A percentile compares a stretch with the other conserved stretches of the same genome.
Evolutionary conservation across 306 rosid species (phyloP).

Genomic region (Neltuma alba): DNA sequence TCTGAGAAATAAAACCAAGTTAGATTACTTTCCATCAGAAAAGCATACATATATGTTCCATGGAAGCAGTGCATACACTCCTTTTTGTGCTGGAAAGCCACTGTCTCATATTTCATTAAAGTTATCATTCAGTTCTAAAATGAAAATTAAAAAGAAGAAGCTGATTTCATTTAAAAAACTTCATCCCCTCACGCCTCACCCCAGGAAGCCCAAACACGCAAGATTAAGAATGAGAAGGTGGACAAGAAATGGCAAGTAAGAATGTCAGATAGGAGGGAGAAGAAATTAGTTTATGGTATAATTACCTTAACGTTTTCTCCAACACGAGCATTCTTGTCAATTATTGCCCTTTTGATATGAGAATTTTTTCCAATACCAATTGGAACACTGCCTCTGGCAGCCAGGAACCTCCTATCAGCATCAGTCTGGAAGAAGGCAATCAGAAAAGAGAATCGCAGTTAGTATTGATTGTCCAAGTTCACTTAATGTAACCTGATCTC

Average conservation of each 20-base stretch:
- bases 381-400: slow-evolving; percentile 90
- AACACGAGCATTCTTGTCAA: slow-evolving; percentile 96
- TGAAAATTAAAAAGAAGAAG: background rate
- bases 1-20: slow-evolving; percentile 55
- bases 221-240: background rate
- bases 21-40: slow-evolving; percentile 8
- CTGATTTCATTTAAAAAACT: background rate
- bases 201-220: too few species aligned
- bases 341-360: slow-evolving; percentile 94
- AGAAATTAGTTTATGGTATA: background rate
- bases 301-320: slow-evolving; percentile 89
- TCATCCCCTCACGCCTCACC: too few species aligned
- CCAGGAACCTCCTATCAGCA: slow-evolving; percentile 80
- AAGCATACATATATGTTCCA: background rate
- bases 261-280: background rate
- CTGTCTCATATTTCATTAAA: background rate
- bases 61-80: background rate
- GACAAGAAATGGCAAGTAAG: background rate
- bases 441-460: slow-evolving; percentile 24
- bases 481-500: background rate
- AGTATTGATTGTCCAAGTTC: slow-evolving; percentile 19
- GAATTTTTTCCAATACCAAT: slow-evolving; percentile 91
- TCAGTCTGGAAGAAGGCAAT: slow-evolving; percentile 64
- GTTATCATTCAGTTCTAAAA: background rate
- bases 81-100: too few species aligned